Conservation (phyloP, 169 alveolate genomes). For the Cardiosporidium cionae region DNA sequence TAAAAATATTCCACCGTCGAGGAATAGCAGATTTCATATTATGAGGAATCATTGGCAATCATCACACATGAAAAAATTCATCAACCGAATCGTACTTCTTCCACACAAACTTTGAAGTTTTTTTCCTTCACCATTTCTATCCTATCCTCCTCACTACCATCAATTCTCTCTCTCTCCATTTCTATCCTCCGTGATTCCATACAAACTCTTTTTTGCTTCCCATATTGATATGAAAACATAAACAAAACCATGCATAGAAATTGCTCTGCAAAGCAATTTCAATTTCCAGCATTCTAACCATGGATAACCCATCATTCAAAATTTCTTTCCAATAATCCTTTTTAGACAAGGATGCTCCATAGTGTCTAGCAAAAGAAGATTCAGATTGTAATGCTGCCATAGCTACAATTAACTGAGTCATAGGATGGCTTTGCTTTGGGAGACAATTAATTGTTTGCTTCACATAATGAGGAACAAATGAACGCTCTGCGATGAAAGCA, state of each 20-base stretch:
- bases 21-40: too few relatives aligned
- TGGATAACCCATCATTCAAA: conserved; percentile 75
- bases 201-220: background rate
- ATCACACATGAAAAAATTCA: conserved; percentile 17
- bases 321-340: conserved; percentile 76
- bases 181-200: background rate
- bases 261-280: too few relatives aligned
- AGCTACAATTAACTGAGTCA: conserved; percentile 85
- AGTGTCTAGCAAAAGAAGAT: conserved; percentile 22
- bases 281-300: conserved; percentile 50
- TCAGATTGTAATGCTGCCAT: conserved; percentile 73
- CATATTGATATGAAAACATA: too few relatives aligned
- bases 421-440: conserved; percentile 83
- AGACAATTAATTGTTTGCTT: conserved; percentile 57
- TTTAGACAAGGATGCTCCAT: conserved; percentile 39
- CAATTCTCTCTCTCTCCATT: background rate
- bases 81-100: background rate
- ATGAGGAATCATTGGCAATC: conserved; percentile 27
- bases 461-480: conserved; percentile 63
- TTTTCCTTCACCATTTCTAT: too few relatives aligned
- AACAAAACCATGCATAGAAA: too few relatives aligned
- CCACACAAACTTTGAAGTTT: too few relatives aligned
- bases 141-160: background rate
- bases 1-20: too few relatives aligned
- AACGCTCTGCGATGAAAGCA: conserved; percentile 59